Percentiles rank a stretch among this genome's conserved stretches.
Evolutionary conservation across 169 alveolate species (phyloP).

Genomic region (Eimeria falciformis): DNA sequence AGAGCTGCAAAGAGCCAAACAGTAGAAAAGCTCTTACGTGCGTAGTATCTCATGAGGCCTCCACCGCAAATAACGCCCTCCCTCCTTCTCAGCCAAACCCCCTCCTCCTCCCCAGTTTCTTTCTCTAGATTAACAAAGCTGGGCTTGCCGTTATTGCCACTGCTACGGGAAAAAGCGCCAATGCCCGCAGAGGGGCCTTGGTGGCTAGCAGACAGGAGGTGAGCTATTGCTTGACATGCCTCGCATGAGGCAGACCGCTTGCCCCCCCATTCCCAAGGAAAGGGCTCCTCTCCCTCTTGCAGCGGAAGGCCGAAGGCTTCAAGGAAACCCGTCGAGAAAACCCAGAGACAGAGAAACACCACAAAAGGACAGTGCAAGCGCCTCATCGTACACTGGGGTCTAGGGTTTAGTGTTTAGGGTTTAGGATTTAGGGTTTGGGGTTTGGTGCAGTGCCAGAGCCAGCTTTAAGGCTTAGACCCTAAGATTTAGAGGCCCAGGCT

Average conservation of each 20-base stretch:
- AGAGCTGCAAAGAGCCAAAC: too few species aligned
- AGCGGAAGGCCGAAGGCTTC: background rate
- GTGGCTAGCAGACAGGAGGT: background rate
- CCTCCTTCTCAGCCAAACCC: background rate
- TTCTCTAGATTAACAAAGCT: background rate
- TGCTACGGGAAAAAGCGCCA: background rate
- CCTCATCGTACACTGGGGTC: too few species aligned
- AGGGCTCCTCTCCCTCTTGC: background rate
- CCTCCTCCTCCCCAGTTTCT: background rate
- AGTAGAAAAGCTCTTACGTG: background rate
- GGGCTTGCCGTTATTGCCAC: background rate
- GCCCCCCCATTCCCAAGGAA: slow-evolving; percentile 17
- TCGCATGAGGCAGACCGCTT: background rate
- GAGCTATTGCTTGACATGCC: background rate
- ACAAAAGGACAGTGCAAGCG: too few species aligned
- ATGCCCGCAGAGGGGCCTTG: background rate
- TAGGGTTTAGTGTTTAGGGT: too few species aligned
- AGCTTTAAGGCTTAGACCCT: too few species aligned
- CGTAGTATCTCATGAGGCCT: background rate
- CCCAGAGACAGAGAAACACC: too few species aligned
- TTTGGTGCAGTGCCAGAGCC: too few species aligned
- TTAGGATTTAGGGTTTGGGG: too few species aligned
- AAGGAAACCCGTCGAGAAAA: too few species aligned
- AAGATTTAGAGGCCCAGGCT: too few species aligned
- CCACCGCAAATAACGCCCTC: background rate